Evolutionary conservation across 2,329 filamentous ascomycete species (phyloP).

Genomic region (Xylaria sp.): DNA sequence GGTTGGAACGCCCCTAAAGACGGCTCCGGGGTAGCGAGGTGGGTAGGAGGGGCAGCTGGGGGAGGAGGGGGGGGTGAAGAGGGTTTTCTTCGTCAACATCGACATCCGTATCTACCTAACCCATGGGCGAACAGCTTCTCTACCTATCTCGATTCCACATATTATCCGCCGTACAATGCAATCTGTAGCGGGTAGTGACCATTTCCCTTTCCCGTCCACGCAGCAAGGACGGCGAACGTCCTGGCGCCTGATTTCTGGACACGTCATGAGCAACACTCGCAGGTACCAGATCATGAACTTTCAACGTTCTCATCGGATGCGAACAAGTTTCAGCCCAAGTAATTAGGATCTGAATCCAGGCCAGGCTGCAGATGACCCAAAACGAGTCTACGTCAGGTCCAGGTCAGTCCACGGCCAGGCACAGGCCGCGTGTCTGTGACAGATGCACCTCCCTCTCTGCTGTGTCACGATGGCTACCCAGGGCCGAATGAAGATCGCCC

Average conservation of each 20-base stretch:
- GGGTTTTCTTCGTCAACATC: background rate
- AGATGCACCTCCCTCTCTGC: slow-evolving; percentile 1
- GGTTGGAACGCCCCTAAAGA: background rate
- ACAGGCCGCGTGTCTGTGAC: background rate
- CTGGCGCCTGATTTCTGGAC: too few relatives aligned
- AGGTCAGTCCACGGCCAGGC: background rate
- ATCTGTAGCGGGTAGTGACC: background rate
- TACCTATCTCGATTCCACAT: background rate
- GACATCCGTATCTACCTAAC: background rate
- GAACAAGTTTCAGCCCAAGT: slow-evolving; percentile 6
- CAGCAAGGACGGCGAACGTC: background rate
- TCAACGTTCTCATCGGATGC: background rate
- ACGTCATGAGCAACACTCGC: background rate
- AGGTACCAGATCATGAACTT: slow-evolving; percentile 12
- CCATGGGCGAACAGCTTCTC: background rate
- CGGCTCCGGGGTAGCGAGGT: background rate
- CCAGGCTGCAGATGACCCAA: slow-evolving; percentile 10
- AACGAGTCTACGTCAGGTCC: background rate
- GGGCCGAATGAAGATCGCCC: slow-evolving; percentile 8
- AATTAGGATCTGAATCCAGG: slow-evolving; percentile 10
- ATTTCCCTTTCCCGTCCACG: background rate
- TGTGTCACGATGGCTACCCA: slow-evolving; percentile 7
- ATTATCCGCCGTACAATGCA: background rate
- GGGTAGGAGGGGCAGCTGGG: too few relatives aligned
- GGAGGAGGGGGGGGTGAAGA: background rate